Base-by-base conservation (phyloP, 768 basidiomycete species). In the Suillus sp. region DNA sequence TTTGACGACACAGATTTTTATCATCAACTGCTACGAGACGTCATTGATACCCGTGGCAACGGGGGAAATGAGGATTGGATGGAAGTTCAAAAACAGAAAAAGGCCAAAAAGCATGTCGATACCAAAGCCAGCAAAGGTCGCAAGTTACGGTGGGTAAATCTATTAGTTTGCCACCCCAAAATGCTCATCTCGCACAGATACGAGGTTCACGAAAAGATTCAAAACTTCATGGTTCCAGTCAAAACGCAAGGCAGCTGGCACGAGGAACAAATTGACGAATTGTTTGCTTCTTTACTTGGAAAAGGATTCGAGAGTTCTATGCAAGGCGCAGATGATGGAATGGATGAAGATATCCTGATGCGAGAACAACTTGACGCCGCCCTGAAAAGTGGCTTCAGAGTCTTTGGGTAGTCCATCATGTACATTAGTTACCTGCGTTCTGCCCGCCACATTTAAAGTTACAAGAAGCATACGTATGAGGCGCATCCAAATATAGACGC, bases 141-240 rank as follows among this genome's bases (percentile, higher is more conserved):
- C 63, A 96, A 95, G 75, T 77, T 99, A 65, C 84, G 96, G 88
- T 92, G 45, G 86, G 78, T 18, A 53, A 37, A 37, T 35, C 47
- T 40, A 48, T 48, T 50, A 22, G 20, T 50, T 42, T 42, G 38
- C 45, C 25, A 40, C 18, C 56, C 25, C 25, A 37, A 22, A 27
- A 51, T 42, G 14, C 40, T 70, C n/a, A 34, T 53, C 22, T 59
- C 56, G n/a, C 35, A 7, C 72, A 92, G 93, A 61, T 97, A 95
- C 74, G 91, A 96, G 66, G 88, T 93, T 1, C 97, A 99, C 71
- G 95, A 99, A 70, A 99, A 97, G 78, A 79, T 97, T 57, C 93
- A 95, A 74, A 95, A 95, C 75, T 99, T 98, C 73, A 96, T 96
- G 91, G 93, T 95, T 1, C 96, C 96, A 7, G 88, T 95, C 14